Evolutionary conservation across 2,329 filamentous ascomycete species (phyloP), one percentile per base, ranked within the genome.

Genomic region (Beauveria sp.): DNA sequence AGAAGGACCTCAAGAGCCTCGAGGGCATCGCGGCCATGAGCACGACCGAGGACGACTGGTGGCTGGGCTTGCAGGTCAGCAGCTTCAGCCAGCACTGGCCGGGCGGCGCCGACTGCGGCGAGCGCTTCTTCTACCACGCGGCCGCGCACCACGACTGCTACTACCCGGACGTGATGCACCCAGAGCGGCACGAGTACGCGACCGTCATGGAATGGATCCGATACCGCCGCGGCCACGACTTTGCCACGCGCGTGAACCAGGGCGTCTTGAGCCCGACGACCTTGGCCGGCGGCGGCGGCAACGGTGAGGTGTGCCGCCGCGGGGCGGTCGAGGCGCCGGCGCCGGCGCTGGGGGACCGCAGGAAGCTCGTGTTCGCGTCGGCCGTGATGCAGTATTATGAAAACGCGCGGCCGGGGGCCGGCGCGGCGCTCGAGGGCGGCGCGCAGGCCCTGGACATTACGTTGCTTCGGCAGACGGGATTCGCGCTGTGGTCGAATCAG

Each of bases 21-120:
- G 56, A 50, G 38, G 56, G 47, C 12, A 28, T 58, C 6, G 46
- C 56, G 28, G 56, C 56, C 38, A 22, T 58, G 22, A 43, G 56
- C 56, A 8, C 56, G 22, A 22, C 47, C 24, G 57, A 59, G n/a
- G 57, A 59, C 38, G 57, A 59, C 57, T 59, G 57, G 57, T 59
- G 57, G 57, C 38, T 59, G 18, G 57, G 49, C 20, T 38, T 59
- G 57, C 57, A 59, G 40, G 57, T 59, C 9, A 59, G 57, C 57
- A 22, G 57, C n/a, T 59, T 59, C 57, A 59, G 57, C 57, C 57
- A 59, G 57, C 57, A 59, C 57, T 59, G 57, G 57, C 57, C 57
- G n/a, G 28, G 28, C 46, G 56, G 30, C 46, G 46, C 22, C 24
- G 38, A 40, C 38, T 50, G 47, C 24, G 57, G 57, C 34, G 57